These are phyloP conservation scores for Strigomonas galati DNA, from an alignment of 208 protist species.

Conservation along the genomic window DNA sequence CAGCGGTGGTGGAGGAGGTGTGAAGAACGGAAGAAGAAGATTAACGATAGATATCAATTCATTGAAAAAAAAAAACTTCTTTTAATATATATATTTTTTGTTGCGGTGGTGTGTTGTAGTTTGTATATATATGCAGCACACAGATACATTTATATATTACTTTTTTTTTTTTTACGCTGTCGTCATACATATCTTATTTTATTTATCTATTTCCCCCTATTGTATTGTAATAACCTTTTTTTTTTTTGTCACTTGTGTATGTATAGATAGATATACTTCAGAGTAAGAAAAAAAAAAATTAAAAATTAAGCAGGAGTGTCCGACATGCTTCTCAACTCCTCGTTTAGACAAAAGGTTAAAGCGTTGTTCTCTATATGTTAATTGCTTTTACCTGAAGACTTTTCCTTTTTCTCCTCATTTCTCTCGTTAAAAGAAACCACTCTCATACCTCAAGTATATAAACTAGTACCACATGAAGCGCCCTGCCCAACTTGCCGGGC, in stretches of 20 bases:
- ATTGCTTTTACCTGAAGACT: no score
- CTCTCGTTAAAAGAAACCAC: no score
- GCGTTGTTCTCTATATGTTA: no score
- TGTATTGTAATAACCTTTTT: constrained; percentile 4
- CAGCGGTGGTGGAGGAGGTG: neutral
- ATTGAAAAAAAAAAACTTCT: constrained; percentile 8
- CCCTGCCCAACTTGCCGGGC: no score
- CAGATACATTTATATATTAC: neutral
- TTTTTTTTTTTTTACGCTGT: constrained; percentile 4
- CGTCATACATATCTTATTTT: neutral
- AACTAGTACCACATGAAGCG: no score
- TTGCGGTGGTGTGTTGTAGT: constrained; percentile 6
- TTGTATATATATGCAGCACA: neutral
- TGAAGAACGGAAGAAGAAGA: neutral
- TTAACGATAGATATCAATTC: neutral
- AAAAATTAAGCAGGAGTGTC: no score
- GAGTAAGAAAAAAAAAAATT: no score
- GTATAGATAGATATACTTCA: neutral
- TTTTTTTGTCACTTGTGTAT: constrained; percentile 6
- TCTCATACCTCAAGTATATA: no score
- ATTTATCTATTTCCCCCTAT: constrained; percentile 5
- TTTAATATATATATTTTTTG: constrained; percentile 15
- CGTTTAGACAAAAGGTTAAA: no score
- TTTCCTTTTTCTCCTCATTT: no score
- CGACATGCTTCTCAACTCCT: no score